Evolutionary conservation across 2,329 filamentous ascomycete species (phyloP).

Genomic region (Fusarium sterilihyphosum): DNA sequence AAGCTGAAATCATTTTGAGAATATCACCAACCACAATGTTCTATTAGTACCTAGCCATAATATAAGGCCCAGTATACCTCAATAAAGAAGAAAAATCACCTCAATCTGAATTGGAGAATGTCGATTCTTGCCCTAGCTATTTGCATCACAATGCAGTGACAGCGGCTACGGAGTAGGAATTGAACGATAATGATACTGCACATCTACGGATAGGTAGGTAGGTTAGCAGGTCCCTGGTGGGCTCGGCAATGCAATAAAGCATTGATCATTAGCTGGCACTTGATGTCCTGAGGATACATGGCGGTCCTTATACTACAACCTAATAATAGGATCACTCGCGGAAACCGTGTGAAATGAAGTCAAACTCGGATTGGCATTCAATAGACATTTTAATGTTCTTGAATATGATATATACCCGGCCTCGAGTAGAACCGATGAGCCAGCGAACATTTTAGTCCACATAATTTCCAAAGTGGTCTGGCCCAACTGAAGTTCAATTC

Average conservation of each 20-base stretch:
- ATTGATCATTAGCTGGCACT: constrained; percentile 37
- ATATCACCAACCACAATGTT: neutral
- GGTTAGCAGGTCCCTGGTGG: constrained; percentile 19
- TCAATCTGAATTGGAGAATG: neutral
- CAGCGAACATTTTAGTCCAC: constrained; percentile 13
- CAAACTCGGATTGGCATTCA: neutral
- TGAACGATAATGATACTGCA: neutral
- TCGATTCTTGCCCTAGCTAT: neutral
- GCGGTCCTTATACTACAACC: neutral
- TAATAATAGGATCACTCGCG: neutral
- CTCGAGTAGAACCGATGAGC: neutral
- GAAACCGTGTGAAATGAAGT: neutral
- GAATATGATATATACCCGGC: neutral
- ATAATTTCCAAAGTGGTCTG: constrained; percentile 28
- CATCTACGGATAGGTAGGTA: neutral
- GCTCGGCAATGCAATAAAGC: constrained; percentile 30
- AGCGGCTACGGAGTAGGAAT: neutral
- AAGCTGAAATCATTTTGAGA: neutral
- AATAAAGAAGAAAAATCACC: neutral
- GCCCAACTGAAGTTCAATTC: constrained; percentile 24
- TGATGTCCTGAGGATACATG: constrained; percentile 31
- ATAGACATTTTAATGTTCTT: neutral
- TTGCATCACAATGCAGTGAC: neutral
- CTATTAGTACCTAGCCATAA: neutral
- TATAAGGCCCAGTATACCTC: neutral